phyloP scores from a whole-genome alignment of 179 eudicot species.

The Vitellaria paradoxa region DNA sequence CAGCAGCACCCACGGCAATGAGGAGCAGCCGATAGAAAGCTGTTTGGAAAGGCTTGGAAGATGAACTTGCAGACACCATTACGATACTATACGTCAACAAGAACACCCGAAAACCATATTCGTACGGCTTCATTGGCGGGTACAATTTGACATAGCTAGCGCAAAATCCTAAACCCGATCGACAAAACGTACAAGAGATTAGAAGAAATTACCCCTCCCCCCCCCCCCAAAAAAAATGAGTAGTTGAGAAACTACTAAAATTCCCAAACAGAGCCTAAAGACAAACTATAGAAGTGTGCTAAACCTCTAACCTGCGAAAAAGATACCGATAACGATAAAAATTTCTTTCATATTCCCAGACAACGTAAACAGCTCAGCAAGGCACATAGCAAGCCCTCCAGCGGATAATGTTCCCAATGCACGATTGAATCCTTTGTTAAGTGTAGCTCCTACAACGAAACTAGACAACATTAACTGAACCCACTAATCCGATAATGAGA shows the following conservation, averaged over 20 bases:
- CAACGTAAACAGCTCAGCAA: constrained; percentile 36
- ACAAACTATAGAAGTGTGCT: too few relatives aligned
- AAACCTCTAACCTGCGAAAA: constrained; percentile 36
- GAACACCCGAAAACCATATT: constrained; percentile 56
- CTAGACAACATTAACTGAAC: background rate
- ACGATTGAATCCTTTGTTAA: constrained; percentile 56
- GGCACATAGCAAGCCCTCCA: constrained; percentile 43
- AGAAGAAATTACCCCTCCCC: background rate
- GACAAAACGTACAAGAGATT: background rate
- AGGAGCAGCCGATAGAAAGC: constrained; percentile 59
- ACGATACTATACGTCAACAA: constrained; percentile 53
- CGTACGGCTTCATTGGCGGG: constrained; percentile 51
- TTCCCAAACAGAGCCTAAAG: too few relatives aligned
- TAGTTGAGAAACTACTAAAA: background rate
- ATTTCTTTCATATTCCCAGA: constrained; percentile 33
- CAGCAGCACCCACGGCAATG: constrained; percentile 63
- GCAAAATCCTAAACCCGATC: constrained; percentile 31
- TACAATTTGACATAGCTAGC: constrained; percentile 43
- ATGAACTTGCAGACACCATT: constrained; percentile 35
- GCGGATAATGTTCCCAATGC: constrained; percentile 59
- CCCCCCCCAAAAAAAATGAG: background rate
- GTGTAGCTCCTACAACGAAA: constrained; percentile 40
- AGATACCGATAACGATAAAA: constrained; percentile 40
- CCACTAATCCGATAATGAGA: background rate
- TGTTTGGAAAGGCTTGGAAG: constrained; percentile 42